Base-by-base conservation (phyloP, 1,284 basidiomycete species). In the Phellopilus nigrolimitatus region DNA sequence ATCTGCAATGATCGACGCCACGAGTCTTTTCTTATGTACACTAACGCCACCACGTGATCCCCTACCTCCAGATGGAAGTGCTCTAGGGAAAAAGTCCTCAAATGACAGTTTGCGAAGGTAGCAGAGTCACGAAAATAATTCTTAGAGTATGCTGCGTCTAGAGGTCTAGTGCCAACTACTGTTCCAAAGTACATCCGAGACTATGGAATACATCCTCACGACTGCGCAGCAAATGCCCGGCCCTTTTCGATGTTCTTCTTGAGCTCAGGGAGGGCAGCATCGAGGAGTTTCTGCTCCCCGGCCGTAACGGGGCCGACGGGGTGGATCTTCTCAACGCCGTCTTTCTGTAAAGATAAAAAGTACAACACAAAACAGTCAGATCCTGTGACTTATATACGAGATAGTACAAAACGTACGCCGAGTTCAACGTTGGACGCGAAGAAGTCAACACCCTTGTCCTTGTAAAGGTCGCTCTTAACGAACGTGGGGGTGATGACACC, bases 241-340 rank as follows among this genome's bases (percentile, higher is more conserved):
- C 92, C 93, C 84, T 94, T 95, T 71, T 90, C 84, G 64, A 97
- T 95, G 84, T 97, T 97, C 83, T 92, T 94, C 82, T 90, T 89
- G 64, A 95, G 80, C 67, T 95, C 92, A 57, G 92, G 91, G 65
- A 95, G 68, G 76, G 88, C 91, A 46, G 87, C 92, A 40, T 84
- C 88, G 64, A 97, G 74, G 56, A 95, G 80, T 68, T 86, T 83
- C 78, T 95, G 69, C 75, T 97, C 94, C 66, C 88, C 79, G 40
- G 82, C 73, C 30, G 87, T 78, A 62, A 97, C 65, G 34, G 74
- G 61, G 47, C 94, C 94, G 55, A 97, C 68, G 24, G 84, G 80
- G 75, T 87, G 75, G 66, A 97, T 95, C 74, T 85, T 90, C 75
- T 86, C 84, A 57, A 95, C 91, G 78, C 94, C 94, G 57, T 93